phyloP scores from a whole-genome alignment of 805 yeast genomes.

The Starmerella sp. region DNA sequence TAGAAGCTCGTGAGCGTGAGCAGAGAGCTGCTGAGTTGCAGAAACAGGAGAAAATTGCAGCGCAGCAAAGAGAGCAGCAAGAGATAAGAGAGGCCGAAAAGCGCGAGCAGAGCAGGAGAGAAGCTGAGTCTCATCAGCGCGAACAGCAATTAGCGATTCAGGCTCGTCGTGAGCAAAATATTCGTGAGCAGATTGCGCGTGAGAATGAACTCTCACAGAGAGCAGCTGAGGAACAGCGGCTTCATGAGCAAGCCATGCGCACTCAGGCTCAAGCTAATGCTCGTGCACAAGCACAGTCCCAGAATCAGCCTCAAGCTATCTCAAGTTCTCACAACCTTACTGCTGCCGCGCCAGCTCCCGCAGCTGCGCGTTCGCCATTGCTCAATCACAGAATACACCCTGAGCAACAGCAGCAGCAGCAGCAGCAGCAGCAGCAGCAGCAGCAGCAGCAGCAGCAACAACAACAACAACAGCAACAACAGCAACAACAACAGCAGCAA shows the following conservation, averaged over 20 bases:
- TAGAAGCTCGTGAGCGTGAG: background rate
- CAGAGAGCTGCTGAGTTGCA: background rate
- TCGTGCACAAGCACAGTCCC: background rate
- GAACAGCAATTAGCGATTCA: background rate
- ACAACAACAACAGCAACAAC: background rate
- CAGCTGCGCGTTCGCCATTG: slow-evolving; percentile 8
- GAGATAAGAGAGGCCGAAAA: background rate
- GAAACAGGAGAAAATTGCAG: background rate
- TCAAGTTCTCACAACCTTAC: background rate
- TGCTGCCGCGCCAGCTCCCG: slow-evolving; percentile 10
- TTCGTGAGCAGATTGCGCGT: background rate
- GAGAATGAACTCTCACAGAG: background rate
- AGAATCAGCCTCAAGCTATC: background rate
- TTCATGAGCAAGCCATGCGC: background rate
- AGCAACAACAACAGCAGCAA: background rate
- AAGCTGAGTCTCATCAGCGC: background rate
- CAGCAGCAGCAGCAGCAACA: background rate
- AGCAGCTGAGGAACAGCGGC: background rate
- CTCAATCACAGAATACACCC: slow-evolving; percentile 7
- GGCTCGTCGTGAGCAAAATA: background rate
- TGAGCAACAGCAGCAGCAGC: slow-evolving; percentile 2
- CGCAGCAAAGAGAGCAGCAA: background rate
- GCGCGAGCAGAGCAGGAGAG: background rate
- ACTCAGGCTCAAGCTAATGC: background rate
- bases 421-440: background rate